These are phyloP conservation scores for Zygosaccharomyces siamensis DNA, from an alignment of 805 yeast species.

Conservation along the genomic window DNA sequence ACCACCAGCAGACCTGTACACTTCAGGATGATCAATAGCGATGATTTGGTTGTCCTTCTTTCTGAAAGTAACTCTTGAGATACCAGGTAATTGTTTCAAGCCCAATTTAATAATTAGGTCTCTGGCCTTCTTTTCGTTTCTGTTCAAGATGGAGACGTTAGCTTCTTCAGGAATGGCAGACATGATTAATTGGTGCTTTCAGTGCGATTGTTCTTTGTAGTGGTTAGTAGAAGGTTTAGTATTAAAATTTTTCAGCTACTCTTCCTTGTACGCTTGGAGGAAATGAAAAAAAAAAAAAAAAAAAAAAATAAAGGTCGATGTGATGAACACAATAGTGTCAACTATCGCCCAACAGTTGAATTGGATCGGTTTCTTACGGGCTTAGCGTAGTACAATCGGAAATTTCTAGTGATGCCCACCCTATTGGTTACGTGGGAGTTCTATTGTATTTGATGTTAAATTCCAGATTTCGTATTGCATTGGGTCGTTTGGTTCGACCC, in stretches of 20 bases:
- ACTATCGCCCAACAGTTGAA: background rate
- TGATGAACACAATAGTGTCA: slow-evolving; percentile 52
- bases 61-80: slow-evolving; percentile 92
- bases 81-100: slow-evolving; percentile 86
- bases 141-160: slow-evolving; percentile 60
- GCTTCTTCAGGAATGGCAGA: slow-evolving; percentile 30
- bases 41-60: slow-evolving; percentile 86
- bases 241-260: slow-evolving; percentile 2
- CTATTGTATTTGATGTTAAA: background rate
- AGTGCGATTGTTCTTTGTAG: background rate
- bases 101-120: slow-evolving; percentile 81
- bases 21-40: slow-evolving; percentile 92
- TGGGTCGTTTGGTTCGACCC: slow-evolving; percentile 1
- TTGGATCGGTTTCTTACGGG: background rate
- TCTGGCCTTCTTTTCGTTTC: slow-evolving; percentile 95
- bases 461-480: background rate
- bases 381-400: background rate
- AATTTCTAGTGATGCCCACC: background rate
- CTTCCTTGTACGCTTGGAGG: background rate
- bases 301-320: slow-evolving; percentile 37
- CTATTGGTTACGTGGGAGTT: background rate
- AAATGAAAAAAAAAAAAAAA: slow-evolving; percentile 7
- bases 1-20: slow-evolving; percentile 88
- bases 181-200: slow-evolving; percentile 14
- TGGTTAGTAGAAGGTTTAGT: background rate